phyloP scores from a whole-genome alignment of 1,139 yeast genomes.

The Hyphopichia khmerensis region DNA sequence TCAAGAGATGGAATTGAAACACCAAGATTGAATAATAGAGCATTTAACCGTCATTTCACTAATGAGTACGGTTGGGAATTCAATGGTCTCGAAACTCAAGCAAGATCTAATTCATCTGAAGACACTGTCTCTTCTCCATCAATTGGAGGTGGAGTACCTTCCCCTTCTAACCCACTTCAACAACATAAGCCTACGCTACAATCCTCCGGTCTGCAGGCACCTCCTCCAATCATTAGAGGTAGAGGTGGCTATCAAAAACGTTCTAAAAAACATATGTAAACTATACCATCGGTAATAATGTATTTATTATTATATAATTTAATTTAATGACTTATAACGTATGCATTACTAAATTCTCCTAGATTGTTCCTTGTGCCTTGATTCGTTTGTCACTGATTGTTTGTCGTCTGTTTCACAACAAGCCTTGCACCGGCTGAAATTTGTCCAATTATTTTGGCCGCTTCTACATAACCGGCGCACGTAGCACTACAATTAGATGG shows the following conservation, averaged over 20 bases:
- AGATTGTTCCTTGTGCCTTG: no score
- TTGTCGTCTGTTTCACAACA: no score
- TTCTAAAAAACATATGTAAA: conserved; percentile 33
- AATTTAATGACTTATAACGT: neutral
- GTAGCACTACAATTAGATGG: no score
- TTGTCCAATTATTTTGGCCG: no score
- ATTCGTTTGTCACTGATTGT: no score
- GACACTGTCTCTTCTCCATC: conserved; percentile 2
- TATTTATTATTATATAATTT: no score
- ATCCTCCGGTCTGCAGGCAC: neutral
- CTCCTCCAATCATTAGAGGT: conserved; percentile 41
- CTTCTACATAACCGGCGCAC: no score
- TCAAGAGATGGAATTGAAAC: neutral
- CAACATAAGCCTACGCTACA: neutral
- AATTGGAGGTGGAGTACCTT: neutral
- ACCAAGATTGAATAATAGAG: neutral
- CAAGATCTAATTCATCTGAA: neutral
- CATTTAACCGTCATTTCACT: neutral
- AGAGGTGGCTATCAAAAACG: conserved; percentile 53
- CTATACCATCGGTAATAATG: no score
- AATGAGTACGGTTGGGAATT: neutral
- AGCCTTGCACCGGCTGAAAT: no score
- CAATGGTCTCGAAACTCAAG: neutral
- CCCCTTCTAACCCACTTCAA: neutral
- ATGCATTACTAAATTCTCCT: no score